Conservation (phyloP, 768 basidiomycete genomes). For the Auriscalpium orientale region DNA sequence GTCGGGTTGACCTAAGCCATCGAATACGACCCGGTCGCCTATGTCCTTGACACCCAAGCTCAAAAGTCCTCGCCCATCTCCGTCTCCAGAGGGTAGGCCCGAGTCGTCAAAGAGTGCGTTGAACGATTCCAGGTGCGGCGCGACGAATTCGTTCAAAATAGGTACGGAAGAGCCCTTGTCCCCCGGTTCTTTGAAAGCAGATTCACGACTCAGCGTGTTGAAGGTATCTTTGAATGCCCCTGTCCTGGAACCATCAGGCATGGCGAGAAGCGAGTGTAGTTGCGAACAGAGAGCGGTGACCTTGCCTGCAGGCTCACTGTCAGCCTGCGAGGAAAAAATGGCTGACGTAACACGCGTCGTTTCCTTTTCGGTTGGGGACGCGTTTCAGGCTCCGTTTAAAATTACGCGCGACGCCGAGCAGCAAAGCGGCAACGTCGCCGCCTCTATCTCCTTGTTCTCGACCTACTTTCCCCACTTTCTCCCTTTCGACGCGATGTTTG, state of each 20-base stretch:
- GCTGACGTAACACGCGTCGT: background rate
- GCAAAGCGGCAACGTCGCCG: too few relatives aligned
- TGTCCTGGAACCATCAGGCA: slow-evolving; percentile 41
- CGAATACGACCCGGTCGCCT: slow-evolving; percentile 88
- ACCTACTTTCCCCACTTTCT: slow-evolving; percentile 1
- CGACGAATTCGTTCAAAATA: slow-evolving; percentile 86
- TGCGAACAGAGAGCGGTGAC: background rate
- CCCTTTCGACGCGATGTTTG: slow-evolving; percentile 46
- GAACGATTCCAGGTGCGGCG: slow-evolving; percentile 93
- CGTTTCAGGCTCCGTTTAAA: slow-evolving; percentile 3
- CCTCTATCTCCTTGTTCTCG: background rate
- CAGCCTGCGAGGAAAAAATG: background rate
- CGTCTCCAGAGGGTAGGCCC: slow-evolving; percentile 64
- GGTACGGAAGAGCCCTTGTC: slow-evolving; percentile 60
- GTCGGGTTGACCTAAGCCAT: slow-evolving; percentile 52
- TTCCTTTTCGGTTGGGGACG: background rate
- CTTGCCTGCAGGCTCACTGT: background rate
- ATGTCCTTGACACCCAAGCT: slow-evolving; percentile 77
- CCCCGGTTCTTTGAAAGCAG: slow-evolving; percentile 69
- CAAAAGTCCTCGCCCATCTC: slow-evolving; percentile 74
- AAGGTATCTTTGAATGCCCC: slow-evolving; percentile 49
- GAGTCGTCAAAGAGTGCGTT: slow-evolving; percentile 94
- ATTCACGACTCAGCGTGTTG: slow-evolving; percentile 74
- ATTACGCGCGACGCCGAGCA: background rate
- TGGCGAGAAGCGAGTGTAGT: slow-evolving; percentile 17